Evolutionary conservation across 768 basidiomycete genomes (phyloP), one percentile per base, ranked within the genome.

Genomic region (Infundibulicybe gibba): DNA sequence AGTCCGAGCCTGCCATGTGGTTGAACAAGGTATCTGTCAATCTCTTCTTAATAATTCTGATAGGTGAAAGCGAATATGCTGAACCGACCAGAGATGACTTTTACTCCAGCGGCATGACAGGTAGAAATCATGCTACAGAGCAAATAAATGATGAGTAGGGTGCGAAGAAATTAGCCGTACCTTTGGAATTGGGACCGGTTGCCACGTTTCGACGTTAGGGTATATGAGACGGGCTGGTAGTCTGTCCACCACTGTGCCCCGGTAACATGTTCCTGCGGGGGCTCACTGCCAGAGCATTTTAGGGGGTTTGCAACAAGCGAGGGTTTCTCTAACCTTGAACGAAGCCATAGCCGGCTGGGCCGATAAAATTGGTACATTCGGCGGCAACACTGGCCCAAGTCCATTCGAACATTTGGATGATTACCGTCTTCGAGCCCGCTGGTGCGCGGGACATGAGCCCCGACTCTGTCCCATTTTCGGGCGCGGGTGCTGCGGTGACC

Each of bases 351-450:
- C 83, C 82, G n/a, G 79, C 76, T 3, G 84, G 83, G 1, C 85
- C 84, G 35, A 87, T 70, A 57, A 84, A 86, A 44, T 67, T 68
- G 3, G 71, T 77, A 62, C 85, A 87, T 60, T 87, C 85, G 2
- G 71, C 56, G 0, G 82, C 83, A 40, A 87, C 57, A 49, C 79
- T 76, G 48, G 70, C 68, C 78, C 78, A 80, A 10, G 58, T 72
- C 84, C 85, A 86, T 56, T 84, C 73, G 54, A 86, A 87, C 77
- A 87, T 79, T 61, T 85, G 81, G 13, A 80, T 72, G 56, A 86
- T 84, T 49, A 85, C 81, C 2, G 60, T 64, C 47, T 74, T 74
- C 3, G n/a, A n/a, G n/a, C 35, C 35, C n/a, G 4, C 14, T 3
- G 35, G 35, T n/a, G 4, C 35, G 17, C 35, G 35, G 17, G 35